Conservation (phyloP, 768 basidiomycete genomes). For the Hypsizygus marmoreus region DNA sequence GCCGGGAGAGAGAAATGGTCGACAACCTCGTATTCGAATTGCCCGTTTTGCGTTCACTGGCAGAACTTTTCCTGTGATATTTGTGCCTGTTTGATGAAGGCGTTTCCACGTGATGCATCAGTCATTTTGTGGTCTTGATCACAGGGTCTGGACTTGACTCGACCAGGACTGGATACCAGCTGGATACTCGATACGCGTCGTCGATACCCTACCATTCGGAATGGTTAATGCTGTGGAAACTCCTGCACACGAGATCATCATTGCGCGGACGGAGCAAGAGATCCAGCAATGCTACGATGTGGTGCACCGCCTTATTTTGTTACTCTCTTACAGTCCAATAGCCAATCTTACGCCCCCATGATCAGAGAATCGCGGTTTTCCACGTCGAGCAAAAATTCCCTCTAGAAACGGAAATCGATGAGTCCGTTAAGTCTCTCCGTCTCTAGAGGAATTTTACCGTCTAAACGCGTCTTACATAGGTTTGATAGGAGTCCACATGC, state of each 20-base stretch:
- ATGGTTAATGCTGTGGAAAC: conserved; percentile 2
- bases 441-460: neutral
- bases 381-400: conserved; percentile 71
- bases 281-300: conserved; percentile 69
- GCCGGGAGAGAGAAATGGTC: neutral
- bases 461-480: conserved; percentile 40
- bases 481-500: conserved; percentile 63
- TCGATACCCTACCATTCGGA: no score
- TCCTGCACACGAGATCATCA: conserved; percentile 61
- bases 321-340: neutral
- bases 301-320: conserved; percentile 26
- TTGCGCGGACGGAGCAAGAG: conserved; percentile 47
- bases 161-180: no score
- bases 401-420: conserved; percentile 74
- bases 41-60: neutral
- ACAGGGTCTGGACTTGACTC: neutral
- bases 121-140: neutral
- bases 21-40: no score
- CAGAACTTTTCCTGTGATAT: conserved; percentile 14
- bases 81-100: conserved; percentile 11
- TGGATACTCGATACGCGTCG: no score
- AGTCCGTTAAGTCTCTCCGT: conserved; percentile 44
- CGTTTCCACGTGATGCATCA: conserved; percentile 12
- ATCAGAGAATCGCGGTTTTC: conserved; percentile 58
- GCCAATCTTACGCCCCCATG: neutral